Percentiles rank a stretch among this genome's conserved stretches.
Conservation (phyloP, 257 asterid genomes). For the Nicotiana obtusifolia region DNA sequence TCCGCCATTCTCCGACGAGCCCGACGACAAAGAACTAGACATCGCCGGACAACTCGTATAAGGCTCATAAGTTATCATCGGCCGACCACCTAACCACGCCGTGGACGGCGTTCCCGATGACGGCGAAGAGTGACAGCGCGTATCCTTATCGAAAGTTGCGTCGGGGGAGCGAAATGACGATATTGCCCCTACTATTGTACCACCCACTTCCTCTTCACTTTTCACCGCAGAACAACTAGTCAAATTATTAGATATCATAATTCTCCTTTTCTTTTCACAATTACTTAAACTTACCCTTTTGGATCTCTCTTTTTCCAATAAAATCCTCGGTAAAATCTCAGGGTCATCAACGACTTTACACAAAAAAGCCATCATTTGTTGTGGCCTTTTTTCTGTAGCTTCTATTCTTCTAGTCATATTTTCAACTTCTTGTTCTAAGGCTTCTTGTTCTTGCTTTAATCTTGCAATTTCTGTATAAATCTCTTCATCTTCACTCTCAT, state of each 20-base stretch:
- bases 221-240: constrained; percentile 33
- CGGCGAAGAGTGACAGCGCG: constrained; percentile 26
- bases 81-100: constrained; percentile 26
- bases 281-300: constrained; percentile 7
- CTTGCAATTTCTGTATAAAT: constrained; percentile 33
- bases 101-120: constrained; percentile 28
- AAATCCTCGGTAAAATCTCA: constrained; percentile 49
- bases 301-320: constrained; percentile 43
- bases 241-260: constrained; percentile 4
- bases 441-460: constrained; percentile 59
- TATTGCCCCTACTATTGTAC: constrained; percentile 1
- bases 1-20: constrained; percentile 21
- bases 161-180: constrained; percentile 41
- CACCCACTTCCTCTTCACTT: constrained; percentile 42
- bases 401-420: constrained; percentile 71
- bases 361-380: constrained; percentile 78
- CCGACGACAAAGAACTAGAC: constrained; percentile 17
- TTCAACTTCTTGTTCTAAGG: constrained; percentile 48
- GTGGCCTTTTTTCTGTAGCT: constrained; percentile 86
- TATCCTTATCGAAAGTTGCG: constrained; percentile 22
- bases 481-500: constrained; percentile 38
- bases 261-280: constrained; percentile 44
- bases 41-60: constrained; percentile 5
- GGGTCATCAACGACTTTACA: constrained; percentile 72
- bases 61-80: constrained; percentile 12